These are phyloP conservation scores for Achaetomium macrosporum DNA, from an alignment of 2,329 filamentous ascomycete species.

Conservation along the genomic window DNA sequence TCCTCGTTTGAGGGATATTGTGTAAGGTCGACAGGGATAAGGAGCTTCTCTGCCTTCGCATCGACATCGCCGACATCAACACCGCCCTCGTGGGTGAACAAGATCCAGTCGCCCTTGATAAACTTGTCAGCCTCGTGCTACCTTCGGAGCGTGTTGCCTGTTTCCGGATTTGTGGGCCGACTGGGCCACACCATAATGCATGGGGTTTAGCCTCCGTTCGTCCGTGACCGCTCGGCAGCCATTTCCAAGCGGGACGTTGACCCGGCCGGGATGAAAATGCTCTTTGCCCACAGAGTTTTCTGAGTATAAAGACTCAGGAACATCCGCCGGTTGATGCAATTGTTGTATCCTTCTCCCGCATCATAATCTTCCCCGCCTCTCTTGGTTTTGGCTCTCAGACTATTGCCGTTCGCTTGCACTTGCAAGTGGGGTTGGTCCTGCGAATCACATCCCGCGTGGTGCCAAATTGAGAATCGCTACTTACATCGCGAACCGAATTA, in stretches of 20 bases:
- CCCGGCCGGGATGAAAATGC: conserved; percentile 6
- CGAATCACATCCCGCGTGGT: conserved; percentile 1
- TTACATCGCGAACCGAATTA: conserved; percentile 98
- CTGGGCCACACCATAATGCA: conserved; percentile 26
- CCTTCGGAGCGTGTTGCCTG: conserved; percentile 3
- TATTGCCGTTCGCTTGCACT: conserved; percentile 8
- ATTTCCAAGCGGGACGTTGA: conserved; percentile 13
- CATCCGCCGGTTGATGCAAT: conserved; percentile 4
- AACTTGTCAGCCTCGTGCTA: conserved; percentile 13
- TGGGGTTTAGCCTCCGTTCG: conserved; percentile 41
- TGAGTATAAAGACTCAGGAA: conserved; percentile 18
- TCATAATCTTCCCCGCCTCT: conserved; percentile 4
- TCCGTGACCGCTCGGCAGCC: conserved; percentile 28
- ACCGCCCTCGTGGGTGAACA: conserved; percentile 99
- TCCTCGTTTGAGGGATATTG: conserved; percentile 95
- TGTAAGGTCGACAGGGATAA: conserved; percentile 91
- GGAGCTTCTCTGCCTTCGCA: conserved; percentile 95
- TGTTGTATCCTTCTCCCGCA: conserved; percentile 5
- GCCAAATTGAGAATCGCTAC: conserved; percentile 36
- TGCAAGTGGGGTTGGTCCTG: conserved; percentile 13
- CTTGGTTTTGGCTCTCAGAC: conserved; percentile 1
- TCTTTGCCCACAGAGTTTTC: conserved; percentile 6
- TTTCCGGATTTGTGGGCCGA: conserved; percentile 7
- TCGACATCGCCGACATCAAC: conserved; percentile 99
- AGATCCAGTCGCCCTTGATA: conserved; percentile 91